phyloP scores from a whole-genome alignment of 176 grass and related monocot genomes.

The Guadua angustifolia region DNA sequence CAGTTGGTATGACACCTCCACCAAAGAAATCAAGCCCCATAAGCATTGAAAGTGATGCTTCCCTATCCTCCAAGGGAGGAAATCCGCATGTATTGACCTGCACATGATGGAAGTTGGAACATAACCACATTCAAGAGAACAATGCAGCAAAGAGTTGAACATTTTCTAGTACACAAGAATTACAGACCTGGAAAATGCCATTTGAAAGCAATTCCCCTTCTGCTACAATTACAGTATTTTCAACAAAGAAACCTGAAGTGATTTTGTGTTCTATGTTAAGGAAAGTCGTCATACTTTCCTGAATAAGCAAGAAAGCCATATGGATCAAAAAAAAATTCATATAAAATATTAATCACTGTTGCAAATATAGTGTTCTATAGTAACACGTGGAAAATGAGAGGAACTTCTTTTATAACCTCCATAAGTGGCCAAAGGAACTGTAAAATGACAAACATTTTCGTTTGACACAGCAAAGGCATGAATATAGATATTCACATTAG shows the following conservation, averaged over 20 bases:
- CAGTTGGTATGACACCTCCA: slow-evolving; percentile 70
- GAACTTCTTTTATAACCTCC: not conserved
- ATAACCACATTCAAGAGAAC: slow-evolving; percentile 3
- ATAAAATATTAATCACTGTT: not conserved
- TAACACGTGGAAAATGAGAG: slow-evolving; percentile 17
- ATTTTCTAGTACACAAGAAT: not conserved
- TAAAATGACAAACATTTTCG: not conserved
- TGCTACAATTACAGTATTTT: slow-evolving; percentile 88
- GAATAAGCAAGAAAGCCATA: not conserved
- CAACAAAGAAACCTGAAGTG: slow-evolving; percentile 88
- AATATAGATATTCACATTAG: slow-evolving; percentile 3
- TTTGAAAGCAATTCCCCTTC: slow-evolving; percentile 86
- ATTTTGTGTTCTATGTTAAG: slow-evolving; percentile 89
- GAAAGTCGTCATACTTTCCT: slow-evolving; percentile 23
- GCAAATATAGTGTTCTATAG: not conserved
- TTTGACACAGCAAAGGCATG: slow-evolving; percentile 2
- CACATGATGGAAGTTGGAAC: slow-evolving; percentile 35
- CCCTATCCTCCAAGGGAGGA: slow-evolving; percentile 90
- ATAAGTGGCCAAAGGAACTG: not conserved
- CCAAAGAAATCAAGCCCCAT: slow-evolving; percentile 99
- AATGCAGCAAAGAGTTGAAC: slow-evolving; percentile 9
- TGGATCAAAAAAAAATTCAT: not conserved
- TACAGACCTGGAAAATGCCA: slow-evolving; percentile 80
- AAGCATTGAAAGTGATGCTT: slow-evolving; percentile 65
- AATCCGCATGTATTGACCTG: slow-evolving; percentile 99